Evolutionary conservation across 768 basidiomycete species (phyloP).

Genomic region (Terana coerulea): DNA sequence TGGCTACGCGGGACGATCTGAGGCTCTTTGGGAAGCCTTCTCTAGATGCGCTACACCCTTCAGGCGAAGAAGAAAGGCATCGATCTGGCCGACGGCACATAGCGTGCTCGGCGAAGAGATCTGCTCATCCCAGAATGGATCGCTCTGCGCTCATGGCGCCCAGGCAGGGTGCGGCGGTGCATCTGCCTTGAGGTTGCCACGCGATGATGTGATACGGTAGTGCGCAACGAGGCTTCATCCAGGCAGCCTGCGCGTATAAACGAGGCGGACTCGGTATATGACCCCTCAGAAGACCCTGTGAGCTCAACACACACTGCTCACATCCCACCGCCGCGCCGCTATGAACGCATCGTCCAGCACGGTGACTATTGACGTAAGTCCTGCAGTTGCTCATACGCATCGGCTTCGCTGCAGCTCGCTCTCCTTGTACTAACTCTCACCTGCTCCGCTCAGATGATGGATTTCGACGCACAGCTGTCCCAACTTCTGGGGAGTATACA

Average conservation of each 20-base stretch:
- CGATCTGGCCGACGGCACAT: no score
- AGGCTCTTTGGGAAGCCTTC: no score
- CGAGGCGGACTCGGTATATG: slow-evolving; percentile 10
- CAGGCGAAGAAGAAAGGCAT: no score
- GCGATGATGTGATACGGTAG: slow-evolving; percentile 2
- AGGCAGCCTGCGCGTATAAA: slow-evolving; percentile 6
- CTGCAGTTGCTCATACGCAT: neutral
- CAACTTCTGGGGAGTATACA: slow-evolving; percentile 21
- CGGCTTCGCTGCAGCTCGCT: no score
- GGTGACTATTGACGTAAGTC: slow-evolving; percentile 13
- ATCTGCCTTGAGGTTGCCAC: slow-evolving; percentile 9
- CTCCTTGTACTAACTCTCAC: no score
- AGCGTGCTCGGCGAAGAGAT: no score
- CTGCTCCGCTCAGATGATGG: slow-evolving; percentile 19
- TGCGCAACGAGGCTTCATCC: slow-evolving; percentile 9
- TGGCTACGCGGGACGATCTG: no score
- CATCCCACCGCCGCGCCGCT: slow-evolving; percentile 1
- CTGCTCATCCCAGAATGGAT: slow-evolving; percentile 5
- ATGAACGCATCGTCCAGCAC: slow-evolving; percentile 13
- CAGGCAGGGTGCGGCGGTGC: slow-evolving; percentile 2
- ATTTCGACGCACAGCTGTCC: slow-evolving; percentile 22
- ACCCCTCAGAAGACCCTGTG: slow-evolving; percentile 1
- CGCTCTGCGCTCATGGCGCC: neutral
- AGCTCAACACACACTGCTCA: neutral
- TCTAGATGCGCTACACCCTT: no score